Base-by-base conservation (phyloP, 2,329 filamentous ascomycete genomes). In the Ophiostoma pallidulum region DNA sequence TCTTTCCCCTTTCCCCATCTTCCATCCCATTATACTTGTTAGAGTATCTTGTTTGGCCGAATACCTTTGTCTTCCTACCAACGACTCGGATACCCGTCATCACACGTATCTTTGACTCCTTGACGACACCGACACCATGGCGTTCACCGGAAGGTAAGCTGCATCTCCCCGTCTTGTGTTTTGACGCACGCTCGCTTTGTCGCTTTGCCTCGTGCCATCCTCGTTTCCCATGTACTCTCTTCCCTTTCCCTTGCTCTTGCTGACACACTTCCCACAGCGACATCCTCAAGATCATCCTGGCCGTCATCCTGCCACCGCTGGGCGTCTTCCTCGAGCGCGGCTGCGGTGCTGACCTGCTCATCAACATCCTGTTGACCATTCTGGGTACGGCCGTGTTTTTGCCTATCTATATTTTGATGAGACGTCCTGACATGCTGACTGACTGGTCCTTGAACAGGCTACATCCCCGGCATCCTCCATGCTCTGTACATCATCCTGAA, bases 281-380 rank as follows among this genome's bases (percentile, higher is more conserved):
- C 56, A 78, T 80, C 58, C 76, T 72, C 75, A 80, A 80, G 69
- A 78, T 80, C 74, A 77, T 94, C 70, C 77, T 94, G 71, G 89
- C 89, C 74, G 74, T 95, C 74, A 72, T 95, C 71, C 80, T 95
- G 56, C 89, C 89, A 49, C 89, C 89, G 64, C 71, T 95, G 48
- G 89, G 89, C 72, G 89, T 95, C 65, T 92, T 94, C 78, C 85
- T 95, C 58, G 89, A 95, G 82, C 81, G 84, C 59, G 89, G 89
- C 60, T 94, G 89, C 71, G 83, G 83, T 64, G 80, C 82, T 57
- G 86, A 94, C 65, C 74, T 95, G 62, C 74, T 91, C 68, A 94
- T 95, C 79, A 94, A 94, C 82, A 86, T 94, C 68, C 76, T 89
- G 62, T 72, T 94, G 69, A 94, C 87, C 59, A 79, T 87, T 58